phyloP scores from a whole-genome alignment of 352 stramenopile species.

The Phytophthora tubulina region DNA sequence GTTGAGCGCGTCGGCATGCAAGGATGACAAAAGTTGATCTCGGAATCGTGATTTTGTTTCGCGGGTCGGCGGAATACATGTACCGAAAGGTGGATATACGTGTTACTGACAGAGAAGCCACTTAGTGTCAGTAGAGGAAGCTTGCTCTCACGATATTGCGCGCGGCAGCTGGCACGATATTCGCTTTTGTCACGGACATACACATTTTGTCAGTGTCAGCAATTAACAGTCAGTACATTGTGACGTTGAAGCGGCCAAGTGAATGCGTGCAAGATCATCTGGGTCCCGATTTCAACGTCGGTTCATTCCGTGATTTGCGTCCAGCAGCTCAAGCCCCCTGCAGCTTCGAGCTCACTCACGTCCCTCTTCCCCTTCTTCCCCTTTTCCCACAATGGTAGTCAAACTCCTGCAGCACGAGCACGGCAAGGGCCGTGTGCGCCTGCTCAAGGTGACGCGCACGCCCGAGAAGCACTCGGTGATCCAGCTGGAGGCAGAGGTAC shows the following conservation, averaged over 20 bases:
- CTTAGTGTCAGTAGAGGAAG: too few species aligned
- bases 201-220: too few species aligned
- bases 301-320: slow-evolving; percentile 52
- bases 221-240: too few species aligned
- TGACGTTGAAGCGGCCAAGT: not conserved
- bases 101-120: too few species aligned
- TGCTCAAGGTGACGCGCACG: slow-evolving; percentile 88
- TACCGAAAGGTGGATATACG: too few species aligned
- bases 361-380: not conserved
- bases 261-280: slow-evolving; percentile 35
- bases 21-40: not conserved
- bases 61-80: too few species aligned
- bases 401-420: slow-evolving; percentile 80
- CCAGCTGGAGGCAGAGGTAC: slow-evolving; percentile 86
- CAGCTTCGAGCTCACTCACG: not conserved
- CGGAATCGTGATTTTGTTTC: too few species aligned
- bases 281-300: slow-evolving; percentile 17
- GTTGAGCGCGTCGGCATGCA: too few species aligned
- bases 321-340: slow-evolving; percentile 28
- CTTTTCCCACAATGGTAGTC: slow-evolving; percentile 59
- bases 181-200: too few species aligned
- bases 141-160: too few species aligned
- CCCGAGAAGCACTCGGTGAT: slow-evolving; percentile 80
- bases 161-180: too few species aligned
- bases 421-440: slow-evolving; percentile 88